Percentiles rank a stretch among this genome's conserved stretches.
Conservation (phyloP, 2,329 filamentous ascomycete genomes). For the Xylariaceae sp. region DNA sequence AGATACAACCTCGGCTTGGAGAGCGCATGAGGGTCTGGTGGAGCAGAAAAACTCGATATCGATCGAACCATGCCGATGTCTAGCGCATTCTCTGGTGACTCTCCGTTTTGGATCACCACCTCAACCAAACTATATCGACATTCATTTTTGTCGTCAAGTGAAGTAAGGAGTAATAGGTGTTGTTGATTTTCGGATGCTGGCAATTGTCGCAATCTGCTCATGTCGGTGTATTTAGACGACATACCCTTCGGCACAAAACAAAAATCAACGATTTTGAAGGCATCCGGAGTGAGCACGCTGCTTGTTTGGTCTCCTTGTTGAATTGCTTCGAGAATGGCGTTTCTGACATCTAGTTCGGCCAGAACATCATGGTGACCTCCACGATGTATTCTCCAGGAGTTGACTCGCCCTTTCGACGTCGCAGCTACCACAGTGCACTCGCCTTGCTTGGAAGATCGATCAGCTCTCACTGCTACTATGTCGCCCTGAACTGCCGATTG, state of each 20-base stretch:
- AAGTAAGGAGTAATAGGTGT: constrained; percentile 59
- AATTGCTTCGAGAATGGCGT: constrained; percentile 59
- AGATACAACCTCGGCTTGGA: constrained; percentile 65
- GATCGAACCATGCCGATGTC: constrained; percentile 64
- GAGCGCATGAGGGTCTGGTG: constrained; percentile 42
- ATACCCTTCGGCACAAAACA: constrained; percentile 58
- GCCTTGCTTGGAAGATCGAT: constrained; percentile 66
- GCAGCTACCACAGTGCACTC: constrained; percentile 80
- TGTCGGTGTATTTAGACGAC: constrained; percentile 46
- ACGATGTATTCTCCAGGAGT: constrained; percentile 85
- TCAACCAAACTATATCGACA: constrained; percentile 74
- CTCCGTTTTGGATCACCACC: constrained; percentile 54
- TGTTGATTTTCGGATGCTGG: constrained; percentile 50
- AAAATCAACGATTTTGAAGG: constrained; percentile 76
- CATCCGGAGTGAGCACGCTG: constrained; percentile 49
- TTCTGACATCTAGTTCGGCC: constrained; percentile 66
- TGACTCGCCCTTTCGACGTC: constrained; percentile 71
- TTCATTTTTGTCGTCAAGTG: constrained; percentile 47
- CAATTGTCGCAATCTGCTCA: constrained; percentile 49
- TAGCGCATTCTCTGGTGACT: constrained; percentile 32
- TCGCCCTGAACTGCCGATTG: constrained; percentile 68
- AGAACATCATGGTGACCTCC: constrained; percentile 76
- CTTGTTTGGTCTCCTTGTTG: constrained; percentile 49
- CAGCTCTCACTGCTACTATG: constrained; percentile 74
- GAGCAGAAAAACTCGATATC: constrained; percentile 60